These are phyloP conservation scores for Paracorniculantispora psalliotae DNA, from an alignment of 2,329 filamentous ascomycete species.

Conservation along the genomic window DNA sequence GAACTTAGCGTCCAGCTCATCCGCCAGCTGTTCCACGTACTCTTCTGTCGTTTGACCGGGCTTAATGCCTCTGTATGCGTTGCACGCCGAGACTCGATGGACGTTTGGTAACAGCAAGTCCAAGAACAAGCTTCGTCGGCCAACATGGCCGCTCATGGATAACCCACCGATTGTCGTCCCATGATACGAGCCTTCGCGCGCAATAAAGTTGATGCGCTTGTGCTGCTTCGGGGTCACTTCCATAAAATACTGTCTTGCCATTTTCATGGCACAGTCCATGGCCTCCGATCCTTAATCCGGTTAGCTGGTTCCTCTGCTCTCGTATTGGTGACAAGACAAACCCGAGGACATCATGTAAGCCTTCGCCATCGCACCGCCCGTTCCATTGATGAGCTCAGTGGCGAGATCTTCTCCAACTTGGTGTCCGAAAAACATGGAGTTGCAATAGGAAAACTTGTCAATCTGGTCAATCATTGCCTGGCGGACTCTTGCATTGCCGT, in stretches of 20 bases:
- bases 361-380: constrained; percentile 28
- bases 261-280: constrained; percentile 41
- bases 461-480: constrained; percentile 32
- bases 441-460: constrained; percentile 14
- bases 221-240: constrained; percentile 43
- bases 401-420: constrained; percentile 19
- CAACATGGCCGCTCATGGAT: constrained; percentile 56
- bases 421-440: constrained; percentile 20
- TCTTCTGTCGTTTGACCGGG: constrained; percentile 47
- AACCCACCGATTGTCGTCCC: constrained; percentile 65
- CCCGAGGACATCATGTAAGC: constrained; percentile 32
- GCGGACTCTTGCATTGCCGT: constrained; percentile 20
- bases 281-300: constrained; percentile 44
- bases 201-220: constrained; percentile 59
- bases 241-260: constrained; percentile 40
- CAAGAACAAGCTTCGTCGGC: constrained; percentile 55
- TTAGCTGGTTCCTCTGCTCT: not conserved
- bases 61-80: constrained; percentile 53
- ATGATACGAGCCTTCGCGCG: constrained; percentile 64
- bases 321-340: constrained; percentile 18
- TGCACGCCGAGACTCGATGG: constrained; percentile 59
- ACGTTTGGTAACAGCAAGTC: constrained; percentile 53
- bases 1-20: constrained; percentile 64
- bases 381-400: constrained; percentile 25
- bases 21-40: constrained; percentile 56